A percentile compares a stretch with the other conserved stretches of the same genome.
phyloP scores from a whole-genome alignment of 768 basidiomycete species.

The Pleurotus citrinopileatus region DNA sequence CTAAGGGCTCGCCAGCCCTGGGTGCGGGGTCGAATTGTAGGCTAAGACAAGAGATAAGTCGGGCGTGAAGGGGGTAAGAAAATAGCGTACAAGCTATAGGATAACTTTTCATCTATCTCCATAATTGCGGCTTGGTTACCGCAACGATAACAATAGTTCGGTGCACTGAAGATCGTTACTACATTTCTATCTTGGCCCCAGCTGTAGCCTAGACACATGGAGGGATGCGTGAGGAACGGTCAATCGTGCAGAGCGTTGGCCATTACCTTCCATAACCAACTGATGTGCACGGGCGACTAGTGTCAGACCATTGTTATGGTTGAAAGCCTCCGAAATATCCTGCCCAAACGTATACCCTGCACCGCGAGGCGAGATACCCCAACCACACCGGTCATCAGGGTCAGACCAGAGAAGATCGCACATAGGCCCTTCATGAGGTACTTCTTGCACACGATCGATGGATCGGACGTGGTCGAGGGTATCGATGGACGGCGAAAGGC shows the following conservation, averaged over 20 bases:
- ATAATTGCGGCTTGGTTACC: conserved; percentile 99
- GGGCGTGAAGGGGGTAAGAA: conserved; percentile 9
- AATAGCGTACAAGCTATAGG: conserved; percentile 80
- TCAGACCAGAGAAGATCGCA: conserved; percentile 99
- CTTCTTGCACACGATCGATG: conserved; percentile 98
- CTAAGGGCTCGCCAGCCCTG: conserved; percentile 96
- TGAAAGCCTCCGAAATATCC: conserved; percentile 98
- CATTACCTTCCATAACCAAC: conserved; percentile 93
- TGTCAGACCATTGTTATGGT: conserved; percentile 98
- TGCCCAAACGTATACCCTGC: conserved; percentile 99
- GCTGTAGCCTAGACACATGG: conserved; percentile 62
- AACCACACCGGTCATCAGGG: conserved; percentile 98
- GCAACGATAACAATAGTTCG: conserved; percentile 99
- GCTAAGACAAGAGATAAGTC: conserved; percentile 42
- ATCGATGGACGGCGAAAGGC: conserved; percentile 97
- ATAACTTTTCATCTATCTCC: conserved; percentile 99
- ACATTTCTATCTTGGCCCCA: conserved; percentile 99
- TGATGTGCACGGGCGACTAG: conserved; percentile 94
- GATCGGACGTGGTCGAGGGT: conserved; percentile 99
- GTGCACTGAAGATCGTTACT: conserved; percentile 99
- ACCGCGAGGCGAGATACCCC: conserved; percentile 98
- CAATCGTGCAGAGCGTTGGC: neutral
- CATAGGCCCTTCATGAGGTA: conserved; percentile 99
- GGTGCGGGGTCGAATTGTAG: conserved; percentile 99
- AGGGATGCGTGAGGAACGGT: neutral